Percentiles rank a stretch among this genome's conserved stretches.
Evolutionary conservation across 768 basidiomycete genomes (phyloP).

Genomic region (Pulveroboletus sp.): DNA sequence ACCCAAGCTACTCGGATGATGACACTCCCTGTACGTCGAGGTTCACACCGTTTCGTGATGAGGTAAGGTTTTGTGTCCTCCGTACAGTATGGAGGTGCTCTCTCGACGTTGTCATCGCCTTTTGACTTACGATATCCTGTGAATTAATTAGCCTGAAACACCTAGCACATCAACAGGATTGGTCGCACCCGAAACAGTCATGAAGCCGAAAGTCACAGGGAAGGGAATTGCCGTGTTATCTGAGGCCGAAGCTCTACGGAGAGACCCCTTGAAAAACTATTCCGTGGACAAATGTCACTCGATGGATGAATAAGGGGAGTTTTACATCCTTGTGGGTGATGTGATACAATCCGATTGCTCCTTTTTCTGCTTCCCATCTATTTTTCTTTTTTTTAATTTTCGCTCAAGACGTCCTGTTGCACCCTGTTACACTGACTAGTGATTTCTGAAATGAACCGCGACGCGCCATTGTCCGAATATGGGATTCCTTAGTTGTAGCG

Average conservation of each 20-base stretch:
- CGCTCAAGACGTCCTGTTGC: neutral
- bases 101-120: constrained; percentile 4
- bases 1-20: constrained; percentile 24
- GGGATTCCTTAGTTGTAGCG: constrained; percentile 20
- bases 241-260: constrained; percentile 74
- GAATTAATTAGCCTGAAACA: constrained; percentile 16
- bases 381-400: neutral
- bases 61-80: constrained; percentile 40
- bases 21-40: constrained; percentile 44
- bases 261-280: constrained; percentile 80
- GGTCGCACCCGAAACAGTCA: constrained; percentile 50
- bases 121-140: neutral
- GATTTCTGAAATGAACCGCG: no score
- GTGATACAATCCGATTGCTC: neutral
- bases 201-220: constrained; percentile 55
- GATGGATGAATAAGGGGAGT: constrained; percentile 21
- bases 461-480: constrained; percentile 2
- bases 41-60: constrained; percentile 72
- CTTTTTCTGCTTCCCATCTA: constrained; percentile 16
- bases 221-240: constrained; percentile 43
- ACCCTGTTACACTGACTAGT: constrained; percentile 1
- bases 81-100: neutral
- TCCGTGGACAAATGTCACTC: constrained; percentile 18
- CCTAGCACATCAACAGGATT: constrained; percentile 27
- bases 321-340: neutral